Conservation (phyloP, 768 basidiomycete species). For the Lactifluus rugatus region DNA sequence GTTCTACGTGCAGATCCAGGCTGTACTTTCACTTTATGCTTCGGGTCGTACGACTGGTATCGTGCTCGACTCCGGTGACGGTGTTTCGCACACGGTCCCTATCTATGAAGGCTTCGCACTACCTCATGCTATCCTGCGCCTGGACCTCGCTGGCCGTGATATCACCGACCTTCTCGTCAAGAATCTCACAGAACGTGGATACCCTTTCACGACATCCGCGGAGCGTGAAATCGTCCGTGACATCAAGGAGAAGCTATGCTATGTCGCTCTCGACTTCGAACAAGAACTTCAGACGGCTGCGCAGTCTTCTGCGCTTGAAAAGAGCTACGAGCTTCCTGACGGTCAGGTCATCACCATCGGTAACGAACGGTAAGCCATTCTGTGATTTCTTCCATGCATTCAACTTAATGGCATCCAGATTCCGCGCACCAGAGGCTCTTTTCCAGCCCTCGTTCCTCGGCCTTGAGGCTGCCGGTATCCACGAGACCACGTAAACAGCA, state of each 20-base stretch:
- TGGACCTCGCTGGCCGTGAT: conserved; percentile 90
- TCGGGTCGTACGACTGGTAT: conserved; percentile 93
- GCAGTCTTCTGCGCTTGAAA: conserved; percentile 82
- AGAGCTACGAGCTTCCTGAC: conserved; percentile 86
- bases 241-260: conserved; percentile 91
- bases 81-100: conserved; percentile 92
- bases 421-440: conserved; percentile 48
- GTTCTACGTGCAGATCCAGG: conserved; percentile 68
- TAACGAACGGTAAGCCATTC: conserved; percentile 42
- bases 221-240: conserved; percentile 93
- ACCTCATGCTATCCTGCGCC: conserved; percentile 86
- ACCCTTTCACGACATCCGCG: conserved; percentile 88
- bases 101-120: conserved; percentile 94
- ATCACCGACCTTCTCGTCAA: conserved; percentile 78
- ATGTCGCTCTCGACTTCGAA: conserved; percentile 90
- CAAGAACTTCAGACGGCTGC: conserved; percentile 88
- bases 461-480: conserved; percentile 79
- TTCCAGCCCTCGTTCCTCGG: conserved; percentile 52
- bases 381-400: neutral
- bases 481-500: conserved; percentile 45
- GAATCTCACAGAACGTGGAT: conserved; percentile 83
- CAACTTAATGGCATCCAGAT: conserved; percentile 25
- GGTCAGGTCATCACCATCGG: conserved; percentile 90
- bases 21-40: conserved; percentile 73
- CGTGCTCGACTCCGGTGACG: conserved; percentile 93